phyloP scores from a whole-genome alignment of 2,329 filamentous ascomycete genomes.

The Cytospora piceicola region DNA sequence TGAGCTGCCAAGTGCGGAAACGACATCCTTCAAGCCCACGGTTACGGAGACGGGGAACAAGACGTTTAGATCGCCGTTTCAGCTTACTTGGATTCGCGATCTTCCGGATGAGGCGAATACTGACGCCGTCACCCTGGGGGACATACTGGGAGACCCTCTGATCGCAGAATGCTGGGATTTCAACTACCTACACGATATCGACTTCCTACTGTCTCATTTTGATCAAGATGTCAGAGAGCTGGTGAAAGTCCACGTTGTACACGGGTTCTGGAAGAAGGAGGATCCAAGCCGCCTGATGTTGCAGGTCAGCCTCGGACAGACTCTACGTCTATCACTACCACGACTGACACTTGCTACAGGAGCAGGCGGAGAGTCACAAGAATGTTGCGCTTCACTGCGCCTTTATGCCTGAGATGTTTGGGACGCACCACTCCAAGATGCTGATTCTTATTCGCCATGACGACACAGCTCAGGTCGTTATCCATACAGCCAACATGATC shows the following conservation, averaged over 20 bases:
- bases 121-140: slow-evolving; percentile 66
- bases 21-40: neutral
- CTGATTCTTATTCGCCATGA: slow-evolving; percentile 81
- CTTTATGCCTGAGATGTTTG: slow-evolving; percentile 81
- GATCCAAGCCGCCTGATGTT: slow-evolving; percentile 61
- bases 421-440: slow-evolving; percentile 88
- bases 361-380: slow-evolving; percentile 61
- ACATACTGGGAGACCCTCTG: slow-evolving; percentile 74
- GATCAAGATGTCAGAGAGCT: slow-evolving; percentile 54
- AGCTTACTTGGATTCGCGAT: slow-evolving; percentile 71
- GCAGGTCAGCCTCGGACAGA: slow-evolving; percentile 50
- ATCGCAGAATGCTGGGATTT: slow-evolving; percentile 75
- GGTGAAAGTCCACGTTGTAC: slow-evolving; percentile 59
- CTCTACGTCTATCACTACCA: neutral
- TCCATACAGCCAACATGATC: slow-evolving; percentile 95
- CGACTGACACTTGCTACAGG: slow-evolving; percentile 46
- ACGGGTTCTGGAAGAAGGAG: slow-evolving; percentile 70
- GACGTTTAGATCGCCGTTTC: slow-evolving; percentile 65
- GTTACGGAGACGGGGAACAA: neutral
- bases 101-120: slow-evolving; percentile 63
- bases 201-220: slow-evolving; percentile 59
- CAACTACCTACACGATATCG: slow-evolving; percentile 67
- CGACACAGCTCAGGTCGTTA: slow-evolving; percentile 74
- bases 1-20: neutral
- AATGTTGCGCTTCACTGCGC: slow-evolving; percentile 75